Percentiles rank a stretch among this genome's conserved stretches.
Evolutionary conservation across 1,284 basidiomycete genomes (phyloP).

Genomic region (Ustilago xerochloae): DNA sequence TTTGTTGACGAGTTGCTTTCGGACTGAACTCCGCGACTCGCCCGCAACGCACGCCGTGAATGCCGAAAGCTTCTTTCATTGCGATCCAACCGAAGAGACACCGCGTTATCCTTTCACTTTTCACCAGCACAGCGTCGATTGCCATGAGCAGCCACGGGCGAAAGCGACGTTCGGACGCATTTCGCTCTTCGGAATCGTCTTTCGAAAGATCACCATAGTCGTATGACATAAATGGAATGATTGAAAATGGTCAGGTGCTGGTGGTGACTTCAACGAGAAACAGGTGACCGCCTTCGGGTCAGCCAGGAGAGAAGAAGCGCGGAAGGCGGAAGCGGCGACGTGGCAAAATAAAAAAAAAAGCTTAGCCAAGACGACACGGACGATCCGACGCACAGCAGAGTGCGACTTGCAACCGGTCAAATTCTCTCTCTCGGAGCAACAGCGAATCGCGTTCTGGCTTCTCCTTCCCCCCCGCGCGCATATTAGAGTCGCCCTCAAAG

Average conservation of each 20-base stretch:
- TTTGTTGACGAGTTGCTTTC: no score
- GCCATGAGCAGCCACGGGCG: no score
- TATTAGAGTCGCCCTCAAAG: neutral
- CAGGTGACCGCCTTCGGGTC: neutral
- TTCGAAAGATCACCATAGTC: no score
- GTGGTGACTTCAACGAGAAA: neutral
- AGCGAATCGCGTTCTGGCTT: neutral
- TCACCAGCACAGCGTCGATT: no score
- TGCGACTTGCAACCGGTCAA: neutral
- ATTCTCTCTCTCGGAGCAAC: neutral
- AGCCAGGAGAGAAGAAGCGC: neutral
- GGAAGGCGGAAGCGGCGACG: neutral
- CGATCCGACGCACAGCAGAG: neutral
- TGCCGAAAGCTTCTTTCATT: conserved; percentile 1
- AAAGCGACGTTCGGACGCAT: no score
- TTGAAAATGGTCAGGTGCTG: no score
- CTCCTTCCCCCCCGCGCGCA: neutral
- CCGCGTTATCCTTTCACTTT: no score
- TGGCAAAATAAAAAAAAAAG: conserved; percentile 4
- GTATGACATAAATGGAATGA: no score
- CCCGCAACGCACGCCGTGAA: conserved; percentile 1
- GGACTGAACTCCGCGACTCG: neutral
- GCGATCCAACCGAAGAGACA: no score
- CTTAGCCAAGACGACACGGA: neutral
- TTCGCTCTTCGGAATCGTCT: no score